phyloP scores from a whole-genome alignment of 129 eudicot genomes.

The Calendula officinalis region DNA sequence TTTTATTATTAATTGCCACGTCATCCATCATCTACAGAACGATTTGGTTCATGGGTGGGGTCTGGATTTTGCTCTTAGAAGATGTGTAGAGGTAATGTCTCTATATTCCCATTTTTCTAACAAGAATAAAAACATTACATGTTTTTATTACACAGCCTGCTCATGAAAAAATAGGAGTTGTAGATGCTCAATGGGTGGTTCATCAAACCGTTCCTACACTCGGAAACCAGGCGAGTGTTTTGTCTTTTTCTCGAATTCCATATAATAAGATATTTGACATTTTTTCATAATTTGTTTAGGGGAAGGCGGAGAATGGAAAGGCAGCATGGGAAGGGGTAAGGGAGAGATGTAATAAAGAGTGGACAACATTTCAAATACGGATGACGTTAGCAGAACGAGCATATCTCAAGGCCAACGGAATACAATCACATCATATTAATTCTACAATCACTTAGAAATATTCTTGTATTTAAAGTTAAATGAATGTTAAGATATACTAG shows the following conservation, averaged over 20 bases:
- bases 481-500: neutral
- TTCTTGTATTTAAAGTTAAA: neutral
- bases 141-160: constrained; percentile 61
- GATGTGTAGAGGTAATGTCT: constrained; percentile 50
- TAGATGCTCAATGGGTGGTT: constrained; percentile 89
- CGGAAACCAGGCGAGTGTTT: constrained; percentile 69
- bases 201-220: constrained; percentile 89
- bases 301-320: constrained; percentile 53
- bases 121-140: neutral
- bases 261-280: neutral
- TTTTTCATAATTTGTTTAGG: constrained; percentile 37
- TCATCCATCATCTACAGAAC: constrained; percentile 31
- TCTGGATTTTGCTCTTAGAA: constrained; percentile 50
- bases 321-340: constrained; percentile 90
- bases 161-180: constrained; percentile 91
- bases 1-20: neutral
- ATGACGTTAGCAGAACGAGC: constrained; percentile 56
- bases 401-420: constrained; percentile 44
- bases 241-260: neutral
- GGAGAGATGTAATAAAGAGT: constrained; percentile 67
- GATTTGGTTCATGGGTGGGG: constrained; percentile 74
- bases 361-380: constrained; percentile 63
- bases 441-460: constrained; percentile 31
- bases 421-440: constrained; percentile 44
- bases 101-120: neutral